These are phyloP conservation scores for Phylloporus arenicola DNA, from an alignment of 768 basidiomycete species.

Conservation along the genomic window DNA sequence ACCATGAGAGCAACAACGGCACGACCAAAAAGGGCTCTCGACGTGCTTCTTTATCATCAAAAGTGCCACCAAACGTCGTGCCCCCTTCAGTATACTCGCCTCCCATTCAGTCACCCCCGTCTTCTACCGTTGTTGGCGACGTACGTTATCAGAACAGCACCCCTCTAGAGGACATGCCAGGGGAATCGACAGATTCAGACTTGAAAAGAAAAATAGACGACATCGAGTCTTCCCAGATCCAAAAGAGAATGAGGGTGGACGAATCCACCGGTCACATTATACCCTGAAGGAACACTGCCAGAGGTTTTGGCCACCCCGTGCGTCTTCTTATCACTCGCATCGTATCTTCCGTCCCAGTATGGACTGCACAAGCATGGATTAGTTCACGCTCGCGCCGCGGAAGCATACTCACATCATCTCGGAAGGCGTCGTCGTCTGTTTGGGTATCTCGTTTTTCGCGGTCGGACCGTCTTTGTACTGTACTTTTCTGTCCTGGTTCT, in stretches of 20 bases:
- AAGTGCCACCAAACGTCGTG: slow-evolving; percentile 19
- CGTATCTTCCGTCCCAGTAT: slow-evolving; percentile 25
- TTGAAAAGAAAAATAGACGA: slow-evolving; percentile 58
- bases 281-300: slow-evolving; percentile 42
- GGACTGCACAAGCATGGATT: slow-evolving; percentile 26
- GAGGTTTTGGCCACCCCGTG: slow-evolving; percentile 23
- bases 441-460: slow-evolving; percentile 28
- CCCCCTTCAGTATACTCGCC: slow-evolving; percentile 40
- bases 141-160: slow-evolving; percentile 31
- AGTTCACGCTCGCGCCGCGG: slow-evolving; percentile 24
- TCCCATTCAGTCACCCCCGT: slow-evolving; percentile 53
- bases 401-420: slow-evolving; percentile 23
- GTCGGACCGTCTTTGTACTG: slow-evolving; percentile 34
- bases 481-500: slow-evolving; percentile 23
- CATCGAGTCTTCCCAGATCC: slow-evolving; percentile 44
- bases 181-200: slow-evolving; percentile 48
- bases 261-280: slow-evolving; percentile 44
- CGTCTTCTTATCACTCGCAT: slow-evolving; percentile 18
- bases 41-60: slow-evolving; percentile 51
- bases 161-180: slow-evolving; percentile 36
- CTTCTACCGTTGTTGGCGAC: slow-evolving; percentile 32
- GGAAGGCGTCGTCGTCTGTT: slow-evolving; percentile 30
- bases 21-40: slow-evolving; percentile 38
- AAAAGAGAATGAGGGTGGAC: slow-evolving; percentile 73
- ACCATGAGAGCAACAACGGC: slow-evolving; percentile 49